Evolutionary conservation across 768 basidiomycete species (phyloP), one percentile per base, ranked within the genome.

Genomic region (Collybia sordida): DNA sequence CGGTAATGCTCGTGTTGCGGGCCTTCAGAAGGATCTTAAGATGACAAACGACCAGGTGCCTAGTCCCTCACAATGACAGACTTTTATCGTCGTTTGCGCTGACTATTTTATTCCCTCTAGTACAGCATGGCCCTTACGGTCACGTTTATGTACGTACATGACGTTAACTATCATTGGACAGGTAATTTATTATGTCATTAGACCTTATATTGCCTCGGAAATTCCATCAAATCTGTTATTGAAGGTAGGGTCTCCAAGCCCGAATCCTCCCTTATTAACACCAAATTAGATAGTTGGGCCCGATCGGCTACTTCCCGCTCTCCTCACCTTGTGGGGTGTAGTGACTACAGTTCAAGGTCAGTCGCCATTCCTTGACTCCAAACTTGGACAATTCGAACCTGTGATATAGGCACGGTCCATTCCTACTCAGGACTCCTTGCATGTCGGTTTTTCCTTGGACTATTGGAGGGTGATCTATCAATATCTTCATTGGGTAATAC

Each of bases 371-470:
- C 63, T 3, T 72, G 71, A 51, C 64, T 78, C 31, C 69, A 78
- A 55, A 70, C 75, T 47, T 59, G 76, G 2, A 24, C n/a, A 7
- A 14, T 31, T 25, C 23, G n/a, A 44, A 9, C 23, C 31, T 17
- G 11, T 45, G 42, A 35, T 18, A 25, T 35, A 56, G 52, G 51
- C 17, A 18, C 48, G 27, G 49, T 51, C 9, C 53, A 47, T 39
- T 39, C 51, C 5, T 56, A 49, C 27, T 19, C 47, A 27, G 54
- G 54, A 19, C 65, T 81, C n/a, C 59, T 80, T 22, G 69, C 66
- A 3, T 77, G 73, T 52, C 67, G 80, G 23, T 73, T 80, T 57
- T 73, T 79, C 51, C 60, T 80, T 4, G 80, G 80, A 3, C 59
- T 75, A 17, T 43, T 72, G 37, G 76, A 80, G 68, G 80, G 77